Conservation (phyloP, 164 flowering plant species). For the Annona squamosa region DNA sequence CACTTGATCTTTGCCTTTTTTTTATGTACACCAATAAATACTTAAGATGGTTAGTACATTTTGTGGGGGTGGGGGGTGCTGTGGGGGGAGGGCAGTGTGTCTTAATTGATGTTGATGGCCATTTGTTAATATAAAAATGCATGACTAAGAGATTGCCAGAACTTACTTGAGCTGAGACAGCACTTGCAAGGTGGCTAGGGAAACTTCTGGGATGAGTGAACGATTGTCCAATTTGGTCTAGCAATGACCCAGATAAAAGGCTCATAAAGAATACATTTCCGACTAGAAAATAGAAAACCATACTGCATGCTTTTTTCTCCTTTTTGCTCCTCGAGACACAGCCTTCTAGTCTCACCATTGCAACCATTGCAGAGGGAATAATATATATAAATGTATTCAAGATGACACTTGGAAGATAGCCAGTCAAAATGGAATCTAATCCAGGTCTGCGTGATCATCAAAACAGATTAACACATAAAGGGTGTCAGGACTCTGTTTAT, state of each 20-base stretch:
- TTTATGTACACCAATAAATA: too few relatives aligned
- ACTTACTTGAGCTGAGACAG: conserved; percentile 81
- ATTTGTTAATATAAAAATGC: too few relatives aligned
- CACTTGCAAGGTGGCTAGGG: conserved; percentile 79
- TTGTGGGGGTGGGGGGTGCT: too few relatives aligned
- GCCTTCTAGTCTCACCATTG: conserved; percentile 52
- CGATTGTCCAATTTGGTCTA: conserved; percentile 74
- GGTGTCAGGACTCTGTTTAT: neutral
- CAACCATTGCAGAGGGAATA: conserved; percentile 72
- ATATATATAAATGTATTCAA: conserved; percentile 67
- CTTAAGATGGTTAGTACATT: too few relatives aligned
- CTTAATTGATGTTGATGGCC: too few relatives aligned
- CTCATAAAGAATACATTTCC: conserved; percentile 88
- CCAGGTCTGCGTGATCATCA: conserved; percentile 57
- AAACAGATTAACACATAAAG: neutral
- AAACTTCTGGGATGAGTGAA: conserved; percentile 56
- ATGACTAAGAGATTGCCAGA: neutral
- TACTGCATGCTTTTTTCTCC: conserved; percentile 77
- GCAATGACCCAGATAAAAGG: conserved; percentile 79
- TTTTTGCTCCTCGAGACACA: conserved; percentile 57
- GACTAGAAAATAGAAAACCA: conserved; percentile 86
- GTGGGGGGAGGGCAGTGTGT: too few relatives aligned
- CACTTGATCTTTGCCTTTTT: too few relatives aligned
- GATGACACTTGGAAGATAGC: conserved; percentile 82
- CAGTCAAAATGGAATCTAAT: conserved; percentile 68